phyloP scores from a whole-genome alignment of 257 asterid genomes.

The Ligustrum vulgare region DNA sequence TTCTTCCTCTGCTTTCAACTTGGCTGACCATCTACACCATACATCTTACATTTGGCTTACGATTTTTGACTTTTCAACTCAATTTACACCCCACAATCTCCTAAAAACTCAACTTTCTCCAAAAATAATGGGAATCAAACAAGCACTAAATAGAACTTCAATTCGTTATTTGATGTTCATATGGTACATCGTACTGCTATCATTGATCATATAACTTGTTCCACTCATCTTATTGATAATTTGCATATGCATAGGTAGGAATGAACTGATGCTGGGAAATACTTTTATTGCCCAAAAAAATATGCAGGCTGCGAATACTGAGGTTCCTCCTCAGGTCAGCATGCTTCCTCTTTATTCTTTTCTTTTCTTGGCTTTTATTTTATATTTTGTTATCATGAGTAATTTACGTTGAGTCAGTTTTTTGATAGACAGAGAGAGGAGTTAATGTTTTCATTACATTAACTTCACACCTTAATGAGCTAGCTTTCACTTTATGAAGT shows the following conservation, averaged over 20 bases:
- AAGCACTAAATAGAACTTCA: neutral
- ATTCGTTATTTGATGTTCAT: neutral
- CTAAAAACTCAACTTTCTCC: too few species aligned
- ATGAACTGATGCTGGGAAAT: slow-evolving; percentile 84
- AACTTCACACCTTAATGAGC: neutral
- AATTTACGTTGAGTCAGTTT: neutral
- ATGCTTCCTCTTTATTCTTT: slow-evolving; percentile 10
- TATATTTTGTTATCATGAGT: neutral
- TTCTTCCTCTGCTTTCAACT: neutral
- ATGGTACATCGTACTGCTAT: neutral
- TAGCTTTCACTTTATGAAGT: neutral
- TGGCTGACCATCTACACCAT: slow-evolving; percentile 4
- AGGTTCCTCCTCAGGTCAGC: slow-evolving; percentile 78
- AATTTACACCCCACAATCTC: too few species aligned
- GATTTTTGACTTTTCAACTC: too few species aligned
- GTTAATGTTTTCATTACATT: slow-evolving; percentile 2
- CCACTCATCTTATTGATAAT: slow-evolving; percentile 19
- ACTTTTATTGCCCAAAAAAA: slow-evolving; percentile 53
- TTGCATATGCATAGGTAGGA: slow-evolving; percentile 58
- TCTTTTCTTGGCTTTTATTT: neutral
- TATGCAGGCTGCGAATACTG: slow-evolving; percentile 65
- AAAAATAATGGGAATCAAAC: too few species aligned
- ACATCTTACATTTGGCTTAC: too few species aligned
- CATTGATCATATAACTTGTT: neutral
- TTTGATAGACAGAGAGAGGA: slow-evolving; percentile 4